Evolutionary conservation across 441 rosid species (phyloP), one percentile per base, ranked within the genome.

Genomic region (Euphorbia schlechtendalii): DNA sequence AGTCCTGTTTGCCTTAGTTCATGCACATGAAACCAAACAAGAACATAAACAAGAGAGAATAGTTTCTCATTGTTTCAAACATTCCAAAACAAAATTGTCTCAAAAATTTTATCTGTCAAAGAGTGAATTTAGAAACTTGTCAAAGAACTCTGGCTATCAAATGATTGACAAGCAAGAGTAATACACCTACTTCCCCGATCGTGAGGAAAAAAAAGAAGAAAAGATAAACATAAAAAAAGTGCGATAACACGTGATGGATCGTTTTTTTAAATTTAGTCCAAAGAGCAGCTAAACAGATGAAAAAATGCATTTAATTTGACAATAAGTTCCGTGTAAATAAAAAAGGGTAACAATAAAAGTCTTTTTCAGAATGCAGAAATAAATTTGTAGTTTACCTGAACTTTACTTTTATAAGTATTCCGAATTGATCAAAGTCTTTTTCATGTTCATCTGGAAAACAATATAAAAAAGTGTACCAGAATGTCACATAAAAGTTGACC

Each of bases 391-490:
- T 76, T 48, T 71, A 84, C 96, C 96, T 89, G 89, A 94, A 93
- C 77, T 94, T 94, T 71, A 94, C 97, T 82, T 86, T 87, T 75
- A 89, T 82, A 66, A 84, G 85, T 73, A 90, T 85, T 69, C 97
- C 99, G 74, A 81, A 94, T 46, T 80, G 84, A 84, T 87, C 96
- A 68, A 88, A 94, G 80, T 94, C 96, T 5, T 79, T 81, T 51
- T 71, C 90, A 30, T 83, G 96, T 75, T 94, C 99, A 77, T 94
- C 99, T 89, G 83, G 20, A 70, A 74, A 63, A 18, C 69, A 72
- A 61, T 65, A n/a, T 36, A 11, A 68, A 22, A 65, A 63, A 68
- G 73, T 48, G 74, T 67, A 59, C 59, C 57, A 72, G 64, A 22
- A 34, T 54, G 52, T 66, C 27, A 34, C 0, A 62, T 40, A 53